Conservation (phyloP, 129 eudicot species). For the Arctium minus region DNA sequence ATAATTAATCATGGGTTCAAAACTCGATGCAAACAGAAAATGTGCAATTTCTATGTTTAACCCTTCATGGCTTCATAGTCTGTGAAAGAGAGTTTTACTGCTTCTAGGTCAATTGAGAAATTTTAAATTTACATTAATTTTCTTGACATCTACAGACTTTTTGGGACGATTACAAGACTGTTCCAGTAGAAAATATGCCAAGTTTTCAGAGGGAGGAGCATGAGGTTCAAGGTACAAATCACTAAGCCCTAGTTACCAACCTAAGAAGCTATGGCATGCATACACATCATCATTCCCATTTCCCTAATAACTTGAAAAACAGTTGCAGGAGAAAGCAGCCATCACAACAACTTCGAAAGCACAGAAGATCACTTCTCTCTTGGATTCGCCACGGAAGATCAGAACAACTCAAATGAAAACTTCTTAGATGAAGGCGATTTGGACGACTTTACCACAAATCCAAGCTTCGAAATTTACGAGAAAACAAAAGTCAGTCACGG, state of each 20-base stretch:
- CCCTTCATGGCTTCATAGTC: not conserved
- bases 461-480: conserved; percentile 56
- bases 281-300: not conserved
- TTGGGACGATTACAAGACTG: conserved; percentile 58
- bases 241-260: not conserved
- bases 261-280: not conserved
- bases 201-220: conserved; percentile 40
- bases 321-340: conserved; percentile 61
- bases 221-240: conserved; percentile 42
- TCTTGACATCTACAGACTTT: conserved; percentile 44
- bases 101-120: not conserved
- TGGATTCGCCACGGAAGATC: conserved; percentile 27
- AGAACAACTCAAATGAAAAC: conserved; percentile 34
- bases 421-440: conserved; percentile 57
- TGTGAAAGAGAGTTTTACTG: not conserved
- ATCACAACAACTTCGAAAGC: conserved; percentile 36
- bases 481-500: conserved; percentile 57
- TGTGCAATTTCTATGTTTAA: not conserved
- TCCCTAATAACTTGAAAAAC: conserved; percentile 10
- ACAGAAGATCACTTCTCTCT: conserved; percentile 39
- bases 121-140: not conserved
- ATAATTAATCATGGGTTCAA: too few relatives aligned
- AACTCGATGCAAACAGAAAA: too few relatives aligned
- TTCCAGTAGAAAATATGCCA: conserved; percentile 63
- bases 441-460: conserved; percentile 50